Evolutionary conservation across 352 stramenopile genomes (phyloP).

Genomic region (Plasmopara halstedii): DNA sequence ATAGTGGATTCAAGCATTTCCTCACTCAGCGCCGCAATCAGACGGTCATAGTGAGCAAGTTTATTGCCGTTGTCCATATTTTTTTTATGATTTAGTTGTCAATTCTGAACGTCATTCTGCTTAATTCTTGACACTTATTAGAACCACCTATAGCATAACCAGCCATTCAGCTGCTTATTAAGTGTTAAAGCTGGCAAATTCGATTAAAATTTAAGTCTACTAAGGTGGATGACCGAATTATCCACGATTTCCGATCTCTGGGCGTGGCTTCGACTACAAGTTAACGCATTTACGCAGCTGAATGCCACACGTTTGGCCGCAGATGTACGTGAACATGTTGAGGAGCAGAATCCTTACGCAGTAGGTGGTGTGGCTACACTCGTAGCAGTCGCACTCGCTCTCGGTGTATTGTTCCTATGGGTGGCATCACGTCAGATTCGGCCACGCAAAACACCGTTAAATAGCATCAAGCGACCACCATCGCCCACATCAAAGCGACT

Average conservation of each 20-base stretch:
- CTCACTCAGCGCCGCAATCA: constrained; percentile 53
- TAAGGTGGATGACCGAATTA: not conserved
- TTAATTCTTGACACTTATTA: no score
- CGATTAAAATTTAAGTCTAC: no score
- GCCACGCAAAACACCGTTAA: constrained; percentile 34
- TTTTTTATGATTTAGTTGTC: no score
- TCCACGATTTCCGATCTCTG: constrained; percentile 9
- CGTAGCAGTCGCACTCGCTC: constrained; percentile 32
- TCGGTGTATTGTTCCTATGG: constrained; percentile 66
- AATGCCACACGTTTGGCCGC: constrained; percentile 14
- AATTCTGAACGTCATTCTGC: no score
- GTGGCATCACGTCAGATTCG: constrained; percentile 74
- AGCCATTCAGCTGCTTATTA: no score
- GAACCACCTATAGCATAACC: no score
- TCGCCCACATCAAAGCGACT: constrained; percentile 68
- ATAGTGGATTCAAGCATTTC: constrained; percentile 34
- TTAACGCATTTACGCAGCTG: constrained; percentile 9
- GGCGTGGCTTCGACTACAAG: constrained; percentile 8
- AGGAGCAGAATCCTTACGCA: constrained; percentile 36
- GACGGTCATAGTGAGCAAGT: constrained; percentile 39
- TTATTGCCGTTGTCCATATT: no score
- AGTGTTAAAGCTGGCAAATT: no score
- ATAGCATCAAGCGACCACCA: constrained; percentile 31
- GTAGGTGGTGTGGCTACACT: constrained; percentile 40
- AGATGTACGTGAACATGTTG: constrained; percentile 11